Conservation (phyloP, 768 basidiomycete genomes). For the Pleurotus ostreatus region DNA sequence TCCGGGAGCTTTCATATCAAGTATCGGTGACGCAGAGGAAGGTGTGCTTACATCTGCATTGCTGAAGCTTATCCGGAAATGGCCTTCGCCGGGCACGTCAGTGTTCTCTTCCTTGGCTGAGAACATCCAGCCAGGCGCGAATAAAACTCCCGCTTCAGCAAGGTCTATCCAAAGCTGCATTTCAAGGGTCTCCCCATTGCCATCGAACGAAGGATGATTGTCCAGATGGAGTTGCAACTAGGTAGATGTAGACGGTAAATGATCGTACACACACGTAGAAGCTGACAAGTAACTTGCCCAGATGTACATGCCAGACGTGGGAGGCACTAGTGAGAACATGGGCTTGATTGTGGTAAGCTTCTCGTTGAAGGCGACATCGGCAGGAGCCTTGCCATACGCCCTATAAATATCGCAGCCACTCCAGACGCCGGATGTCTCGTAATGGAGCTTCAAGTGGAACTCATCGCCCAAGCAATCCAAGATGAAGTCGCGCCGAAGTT, state of each 20-base stretch:
- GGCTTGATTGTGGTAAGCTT: conserved; percentile 28
- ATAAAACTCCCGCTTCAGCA: conserved; percentile 58
- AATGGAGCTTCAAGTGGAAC: conserved; percentile 49
- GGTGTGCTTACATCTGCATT: conserved; percentile 38
- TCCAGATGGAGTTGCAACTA: conserved; percentile 56
- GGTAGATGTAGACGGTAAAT: no score
- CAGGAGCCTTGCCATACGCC: conserved; percentile 34
- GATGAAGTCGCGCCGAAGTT: conserved; percentile 53
- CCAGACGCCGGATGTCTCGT: conserved; percentile 24
- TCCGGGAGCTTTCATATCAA: not conserved
- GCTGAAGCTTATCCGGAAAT: conserved; percentile 58
- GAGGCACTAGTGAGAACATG: conserved; percentile 69
- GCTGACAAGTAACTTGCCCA: conserved; percentile 41
- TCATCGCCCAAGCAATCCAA: conserved; percentile 60
- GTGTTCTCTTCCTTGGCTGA: conserved; percentile 23
- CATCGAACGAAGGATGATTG: conserved; percentile 43
- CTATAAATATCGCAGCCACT: conserved; percentile 39
- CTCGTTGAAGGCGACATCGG: conserved; percentile 26
- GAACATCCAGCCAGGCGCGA: conserved; percentile 57
- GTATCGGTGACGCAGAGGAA: not conserved
- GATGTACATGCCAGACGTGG: conserved; percentile 80
- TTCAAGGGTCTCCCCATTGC: conserved; percentile 40
- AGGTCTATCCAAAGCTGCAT: conserved; percentile 57
- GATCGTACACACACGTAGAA: not conserved
- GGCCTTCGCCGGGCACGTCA: conserved; percentile 30